Base-by-base conservation (phyloP, 2,329 filamentous ascomycete species). In the Clonostachys sp. region DNA sequence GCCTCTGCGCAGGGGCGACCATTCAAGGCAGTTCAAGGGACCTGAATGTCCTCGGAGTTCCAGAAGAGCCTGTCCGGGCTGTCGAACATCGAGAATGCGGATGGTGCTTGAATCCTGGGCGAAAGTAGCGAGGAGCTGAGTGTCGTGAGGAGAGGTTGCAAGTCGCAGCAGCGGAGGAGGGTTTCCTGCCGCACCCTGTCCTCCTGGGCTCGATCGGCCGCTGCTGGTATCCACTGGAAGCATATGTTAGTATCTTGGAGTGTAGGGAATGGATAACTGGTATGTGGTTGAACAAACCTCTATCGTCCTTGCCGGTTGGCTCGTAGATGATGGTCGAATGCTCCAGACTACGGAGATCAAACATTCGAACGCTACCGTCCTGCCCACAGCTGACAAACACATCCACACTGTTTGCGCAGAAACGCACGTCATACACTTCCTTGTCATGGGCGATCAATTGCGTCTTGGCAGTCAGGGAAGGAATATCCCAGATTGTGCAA, bases 311-410 rank as follows among this genome's bases (percentile, higher is more conserved):
- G 55, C 91, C 87, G 0, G 89, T 92, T 5, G 94, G 94, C 67
- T 99, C 94, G 65, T 99, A 99, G 54, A 99, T 99, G 64, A 99
- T 99, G 45, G 94, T 99, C 55, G 91, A 96, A 66, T 99, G 94
- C 64, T 99, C 94, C 46, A 99, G 72, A 65, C 92, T 97, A 61
- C 94, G 83, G 51, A 99, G 75, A 67, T 99, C 94, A 68, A 99
- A 99, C 94, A 99, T 99, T 57, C 94, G 84, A 24, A 99, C 94
- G 65, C 92, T 97, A 38, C 94, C 94, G 63, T 99, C 94, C 48
- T 95, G 92, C 45, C 94, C 94, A 65, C 94, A 99, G 65, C 90
- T 96, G 34, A 97, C 94, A 65, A 99, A 99, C 2, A 97, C 91
- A 60, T 99, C 94, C n/a, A 96, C 90, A 58, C 91, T 96, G 57